Evolutionary conservation across 331 rosid species (phyloP), one percentile per base, ranked within the genome.

Genomic region (Acacia pycnantha): DNA sequence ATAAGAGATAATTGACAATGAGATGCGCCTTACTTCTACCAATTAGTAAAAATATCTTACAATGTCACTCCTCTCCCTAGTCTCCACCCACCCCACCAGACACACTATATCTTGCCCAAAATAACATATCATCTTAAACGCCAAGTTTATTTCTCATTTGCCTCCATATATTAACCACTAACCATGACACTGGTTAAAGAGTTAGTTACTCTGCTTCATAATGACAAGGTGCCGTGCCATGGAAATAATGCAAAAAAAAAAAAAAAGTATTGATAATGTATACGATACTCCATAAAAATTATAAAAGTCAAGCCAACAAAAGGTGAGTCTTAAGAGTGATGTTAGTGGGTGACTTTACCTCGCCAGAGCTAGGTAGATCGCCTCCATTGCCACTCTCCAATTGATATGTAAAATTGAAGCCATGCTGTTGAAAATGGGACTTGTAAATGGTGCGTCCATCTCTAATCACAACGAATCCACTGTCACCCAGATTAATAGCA

Each of bases 401-500:
- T 86, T 96, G 98, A 87, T 90, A 94, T 33, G 98, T 87, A 85
- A 90, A 94, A 87, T 96, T 94, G 92, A 94, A 96, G 84, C 81
- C 92, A 75, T 90, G 97, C 40, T 91, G 98, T 88, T 96, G 98
- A 81, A 86, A 92, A 24, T 91, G 97, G 79, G 98, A 94, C 85
- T 74, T 91, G 88, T 92, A 94, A 82, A 96, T 67, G 75, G 94
- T 87, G 86, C 88, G 64, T 82, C 97, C 99, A 84, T 89, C 95
- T 90, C 99, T 85, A 56, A 96, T 85, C 79, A 96, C 97, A 81
- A 91, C 70, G 84, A 96, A 96, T 76, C 99, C 99, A 80, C 97
- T 91, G 86, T 96, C 99, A 43, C 99, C 97, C 35, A 96, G 90
- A 87, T 94, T 94, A 73, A 96, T 91, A 81, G 98, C 95, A 76